Evolutionary conservation across 129 eudicot genomes (phyloP), one percentile per base, ranked within the genome.

Genomic region (Pittosporum tobira): DNA sequence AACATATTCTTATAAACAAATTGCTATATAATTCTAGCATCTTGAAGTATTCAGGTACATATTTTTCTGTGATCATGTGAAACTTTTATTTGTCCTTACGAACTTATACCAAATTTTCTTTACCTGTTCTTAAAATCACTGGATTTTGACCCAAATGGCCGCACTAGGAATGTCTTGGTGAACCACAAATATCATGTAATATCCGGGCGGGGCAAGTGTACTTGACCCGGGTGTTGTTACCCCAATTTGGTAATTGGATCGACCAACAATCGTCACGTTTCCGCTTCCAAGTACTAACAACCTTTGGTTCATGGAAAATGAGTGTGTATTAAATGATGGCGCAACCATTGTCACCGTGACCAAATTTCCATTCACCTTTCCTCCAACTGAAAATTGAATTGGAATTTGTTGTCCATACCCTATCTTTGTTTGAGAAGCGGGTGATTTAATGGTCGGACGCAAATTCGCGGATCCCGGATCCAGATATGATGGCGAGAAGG

Each of bases 281-380:
- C 62, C 71, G 3, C 37, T 19, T 12, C 38, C 57, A 0, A 87
- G 78, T 2, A 73, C 59, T 65, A 87, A 37, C 55, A 82, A 37
- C 62, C 95, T 74, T 59, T 82, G 95, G 15, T 80, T n/a, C n/a
- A n/a, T n/a, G n/a, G n/a, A n/a, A n/a, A n/a, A n/a, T n/a, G n/a
- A n/a, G n/a, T n/a, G n/a, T 0, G 96, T 88, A 30, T 62, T 72
- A 20, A 87, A 87, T 4, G 91, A 45, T 3, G 95, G 95, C 26
- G 80, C 59, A 11, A 77, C 71, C 95, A 87, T 87, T 12, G 84
- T 87, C 9, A 77, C 91, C 57, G 27, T 38, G 0, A 82, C 42
- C 59, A 42, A 34, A 28, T 24, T 44, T 8, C 1, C 34, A 26
- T 77, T 66, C 12, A 82, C 21, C 49, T 3, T 23, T 0, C 67